These are phyloP conservation scores for Taphrina communis DNA, from an alignment of 1,139 yeast genomes.

Conservation along the genomic window DNA sequence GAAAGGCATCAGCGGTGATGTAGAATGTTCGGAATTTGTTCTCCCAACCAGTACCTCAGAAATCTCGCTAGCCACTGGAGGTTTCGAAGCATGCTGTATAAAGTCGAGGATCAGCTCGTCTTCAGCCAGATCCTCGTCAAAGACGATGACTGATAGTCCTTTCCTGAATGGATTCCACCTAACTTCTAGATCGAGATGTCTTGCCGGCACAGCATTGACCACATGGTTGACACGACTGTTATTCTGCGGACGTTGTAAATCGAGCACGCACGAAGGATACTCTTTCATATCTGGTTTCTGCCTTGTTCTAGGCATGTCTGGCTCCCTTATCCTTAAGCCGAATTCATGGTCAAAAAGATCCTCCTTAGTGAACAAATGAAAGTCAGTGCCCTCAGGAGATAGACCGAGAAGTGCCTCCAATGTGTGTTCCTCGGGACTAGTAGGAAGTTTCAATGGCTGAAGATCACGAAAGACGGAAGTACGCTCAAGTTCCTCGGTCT, in stretches of 20 bases:
- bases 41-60: background rate
- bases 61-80: background rate
- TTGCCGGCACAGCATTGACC: slow-evolving; percentile 11
- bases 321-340: slow-evolving; percentile 4
- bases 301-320: background rate
- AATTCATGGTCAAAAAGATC: background rate
- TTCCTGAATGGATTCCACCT: slow-evolving; percentile 15
- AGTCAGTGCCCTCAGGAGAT: background rate
- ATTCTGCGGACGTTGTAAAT: background rate
- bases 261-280: slow-evolving; percentile 3
- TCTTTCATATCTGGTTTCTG: background rate
- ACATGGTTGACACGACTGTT: background rate
- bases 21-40: background rate
- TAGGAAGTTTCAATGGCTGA: background rate
- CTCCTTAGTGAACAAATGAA: background rate
- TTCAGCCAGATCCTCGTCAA: background rate
- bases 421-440: background rate
- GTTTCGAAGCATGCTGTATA: background rate
- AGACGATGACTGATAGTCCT: background rate
- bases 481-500: background rate
- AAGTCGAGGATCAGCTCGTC: slow-evolving; percentile 10
- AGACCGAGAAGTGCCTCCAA: background rate
- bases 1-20: background rate
- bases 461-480: background rate
- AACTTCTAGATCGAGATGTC: slow-evolving; percentile 4